Conservation (phyloP, 2,329 filamentous ascomycete species). For the Coniochaeta prunicola region DNA sequence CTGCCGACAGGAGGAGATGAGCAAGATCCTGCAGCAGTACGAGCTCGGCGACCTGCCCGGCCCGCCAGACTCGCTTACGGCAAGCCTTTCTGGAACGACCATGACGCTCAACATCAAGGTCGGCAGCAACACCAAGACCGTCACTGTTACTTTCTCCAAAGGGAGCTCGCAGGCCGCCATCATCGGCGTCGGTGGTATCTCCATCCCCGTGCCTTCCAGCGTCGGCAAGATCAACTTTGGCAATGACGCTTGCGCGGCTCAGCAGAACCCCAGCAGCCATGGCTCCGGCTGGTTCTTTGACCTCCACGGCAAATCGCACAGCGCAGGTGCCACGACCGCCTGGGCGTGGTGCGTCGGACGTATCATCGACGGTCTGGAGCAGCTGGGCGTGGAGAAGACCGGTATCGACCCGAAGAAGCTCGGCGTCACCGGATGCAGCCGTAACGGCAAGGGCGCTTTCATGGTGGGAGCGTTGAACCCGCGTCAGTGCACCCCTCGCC, state of each 20-base stretch:
- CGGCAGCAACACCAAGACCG: constrained; percentile 28
- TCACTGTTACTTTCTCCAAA: constrained; percentile 31
- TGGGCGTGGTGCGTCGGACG: constrained; percentile 55
- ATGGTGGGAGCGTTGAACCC: constrained; percentile 42
- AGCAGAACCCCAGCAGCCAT: constrained; percentile 33
- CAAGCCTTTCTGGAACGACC: constrained; percentile 18
- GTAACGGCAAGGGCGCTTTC: constrained; percentile 54
- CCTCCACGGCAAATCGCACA: constrained; percentile 44
- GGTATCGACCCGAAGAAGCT: constrained; percentile 37
- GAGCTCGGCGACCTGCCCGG: constrained; percentile 37
- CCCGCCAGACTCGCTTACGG: constrained; percentile 33
- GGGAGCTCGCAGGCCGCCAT: constrained; percentile 40
- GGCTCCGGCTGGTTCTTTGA: constrained; percentile 50
- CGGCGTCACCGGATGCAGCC: constrained; percentile 53
- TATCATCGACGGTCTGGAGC: constrained; percentile 49
- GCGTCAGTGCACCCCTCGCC: neutral
- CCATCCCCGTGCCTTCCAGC: constrained; percentile 42
- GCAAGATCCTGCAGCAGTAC: constrained; percentile 34
- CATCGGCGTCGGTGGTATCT: constrained; percentile 42
- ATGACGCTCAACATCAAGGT: constrained; percentile 17
- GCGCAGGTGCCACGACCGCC: constrained; percentile 46
- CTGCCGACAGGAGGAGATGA: constrained; percentile 38
- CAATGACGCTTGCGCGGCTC: constrained; percentile 46
- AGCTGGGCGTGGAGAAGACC: constrained; percentile 27
- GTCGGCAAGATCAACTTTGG: constrained; percentile 49